Percentiles rank a stretch among this genome's conserved stretches.
Conservation (phyloP, 768 basidiomycete genomes). For the Boletellus ananiceps region DNA sequence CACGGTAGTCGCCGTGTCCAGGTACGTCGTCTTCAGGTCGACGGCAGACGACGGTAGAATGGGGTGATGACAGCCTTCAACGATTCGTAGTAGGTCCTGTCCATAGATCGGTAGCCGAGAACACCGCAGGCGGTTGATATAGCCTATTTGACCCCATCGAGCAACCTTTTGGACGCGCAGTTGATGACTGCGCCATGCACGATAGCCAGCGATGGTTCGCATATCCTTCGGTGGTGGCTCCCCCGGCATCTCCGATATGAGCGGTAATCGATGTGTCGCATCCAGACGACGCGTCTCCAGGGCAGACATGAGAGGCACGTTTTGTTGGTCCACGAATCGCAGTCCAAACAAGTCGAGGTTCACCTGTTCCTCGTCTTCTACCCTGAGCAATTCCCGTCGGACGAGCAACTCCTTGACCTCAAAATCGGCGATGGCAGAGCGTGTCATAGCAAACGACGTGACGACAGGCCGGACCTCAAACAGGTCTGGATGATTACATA, state of each 20-base stretch:
- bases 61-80: slow-evolving; percentile 37
- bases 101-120: slow-evolving; percentile 40
- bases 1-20: slow-evolving; percentile 40
- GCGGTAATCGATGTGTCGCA: slow-evolving; percentile 52
- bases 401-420: slow-evolving; percentile 86
- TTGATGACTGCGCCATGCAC: slow-evolving; percentile 44
- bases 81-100: slow-evolving; percentile 42
- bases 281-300: slow-evolving; percentile 53
- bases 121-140: slow-evolving; percentile 74
- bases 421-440: slow-evolving; percentile 72
- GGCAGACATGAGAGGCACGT: slow-evolving; percentile 49
- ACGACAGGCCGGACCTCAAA: slow-evolving; percentile 86
- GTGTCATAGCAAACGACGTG: slow-evolving; percentile 70
- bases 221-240: slow-evolving; percentile 70
- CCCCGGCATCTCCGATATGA: slow-evolving; percentile 49
- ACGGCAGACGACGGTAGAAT: slow-evolving; percentile 50
- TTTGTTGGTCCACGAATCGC: slow-evolving; percentile 54
- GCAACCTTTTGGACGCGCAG: slow-evolving; percentile 48
- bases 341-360: slow-evolving; percentile 65
- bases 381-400: slow-evolving; percentile 63
- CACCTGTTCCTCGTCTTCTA: slow-evolving; percentile 46
- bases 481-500: slow-evolving; percentile 90
- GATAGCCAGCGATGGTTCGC: slow-evolving; percentile 72
- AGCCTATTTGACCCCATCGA: slow-evolving; percentile 66
- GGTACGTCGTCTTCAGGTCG: slow-evolving; percentile 34